Percentiles rank a stretch among this genome's conserved stretches.
These are phyloP conservation scores for Avena eriantha DNA, from an alignment of 176 grass and related monocot genomes.

Conservation along the genomic window DNA sequence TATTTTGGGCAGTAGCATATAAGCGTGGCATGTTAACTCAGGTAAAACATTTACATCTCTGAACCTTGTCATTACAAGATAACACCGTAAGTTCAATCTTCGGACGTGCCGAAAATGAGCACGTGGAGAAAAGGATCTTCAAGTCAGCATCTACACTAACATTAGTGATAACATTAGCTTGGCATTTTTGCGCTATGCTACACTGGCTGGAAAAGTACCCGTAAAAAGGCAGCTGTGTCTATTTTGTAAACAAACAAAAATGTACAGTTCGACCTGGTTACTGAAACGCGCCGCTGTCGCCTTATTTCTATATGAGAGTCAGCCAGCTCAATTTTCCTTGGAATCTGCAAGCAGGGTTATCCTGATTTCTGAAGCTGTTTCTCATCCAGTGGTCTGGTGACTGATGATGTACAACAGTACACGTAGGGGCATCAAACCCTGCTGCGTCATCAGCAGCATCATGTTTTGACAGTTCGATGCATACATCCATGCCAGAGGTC, in stretches of 20 bases:
- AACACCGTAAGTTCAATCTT: constrained; percentile 48
- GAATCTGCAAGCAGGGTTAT: background rate
- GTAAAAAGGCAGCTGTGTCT: constrained; percentile 45
- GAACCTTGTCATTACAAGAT: constrained; percentile 56
- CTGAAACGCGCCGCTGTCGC: constrained; percentile 41
- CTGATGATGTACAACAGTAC: constrained; percentile 32
- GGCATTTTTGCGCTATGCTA: constrained; percentile 40
- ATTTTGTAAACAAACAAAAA: constrained; percentile 20
- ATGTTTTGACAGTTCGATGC: constrained; percentile 28
- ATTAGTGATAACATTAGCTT: constrained; percentile 64
- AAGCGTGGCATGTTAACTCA: constrained; percentile 48
- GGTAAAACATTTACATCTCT: constrained; percentile 74
- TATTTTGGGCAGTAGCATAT: background rate
- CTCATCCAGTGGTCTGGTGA: constrained; percentile 37
- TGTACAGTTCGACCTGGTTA: constrained; percentile 48
- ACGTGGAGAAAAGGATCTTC: constrained; percentile 28
- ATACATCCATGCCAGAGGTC: constrained; percentile 23
- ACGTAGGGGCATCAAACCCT: constrained; percentile 48
- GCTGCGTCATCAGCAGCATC: constrained; percentile 19
- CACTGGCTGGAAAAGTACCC: constrained; percentile 40
- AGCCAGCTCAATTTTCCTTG: constrained; percentile 31
- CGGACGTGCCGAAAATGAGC: constrained; percentile 24
- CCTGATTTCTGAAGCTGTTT: constrained; percentile 34
- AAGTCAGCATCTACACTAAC: constrained; percentile 66
- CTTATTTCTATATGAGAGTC: constrained; percentile 50